Percentiles rank a stretch among this genome's conserved stretches.
These are phyloP conservation scores for Globisporangium yorkense DNA, from an alignment of 352 stramenopile genomes.

Conservation along the genomic window DNA sequence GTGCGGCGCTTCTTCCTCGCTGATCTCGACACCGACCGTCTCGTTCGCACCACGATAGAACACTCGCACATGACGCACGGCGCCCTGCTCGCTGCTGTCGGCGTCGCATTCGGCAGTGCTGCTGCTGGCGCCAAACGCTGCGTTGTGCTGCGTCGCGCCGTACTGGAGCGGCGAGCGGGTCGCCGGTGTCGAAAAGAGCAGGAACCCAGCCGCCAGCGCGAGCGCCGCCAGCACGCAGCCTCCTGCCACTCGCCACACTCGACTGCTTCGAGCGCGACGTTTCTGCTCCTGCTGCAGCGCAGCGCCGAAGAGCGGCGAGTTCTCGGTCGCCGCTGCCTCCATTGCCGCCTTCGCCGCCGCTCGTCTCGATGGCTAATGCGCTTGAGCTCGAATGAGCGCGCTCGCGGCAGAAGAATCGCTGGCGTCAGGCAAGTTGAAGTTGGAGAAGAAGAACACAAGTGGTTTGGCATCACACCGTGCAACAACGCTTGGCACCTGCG, in stretches of 20 bases:
- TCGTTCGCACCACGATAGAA: background rate
- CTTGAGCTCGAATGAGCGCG: background rate
- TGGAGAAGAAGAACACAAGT: background rate
- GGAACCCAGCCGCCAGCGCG: constrained; percentile 3
- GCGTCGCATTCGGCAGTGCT: background rate
- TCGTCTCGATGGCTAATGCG: background rate
- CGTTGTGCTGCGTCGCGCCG: background rate
- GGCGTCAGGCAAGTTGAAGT: constrained; percentile 3
- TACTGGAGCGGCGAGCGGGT: background rate
- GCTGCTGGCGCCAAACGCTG: too few relatives aligned
- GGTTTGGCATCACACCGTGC: background rate
- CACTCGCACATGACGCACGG: constrained; percentile 8
- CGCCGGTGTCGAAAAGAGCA: background rate
- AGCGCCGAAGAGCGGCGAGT: background rate
- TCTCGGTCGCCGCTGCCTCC: background rate
- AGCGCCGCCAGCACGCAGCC: constrained; percentile 8
- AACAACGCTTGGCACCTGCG: too few relatives aligned
- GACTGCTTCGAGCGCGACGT: background rate
- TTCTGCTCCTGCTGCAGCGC: background rate
- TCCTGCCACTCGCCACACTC: background rate
- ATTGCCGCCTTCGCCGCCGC: background rate
- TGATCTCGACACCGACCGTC: constrained; percentile 7
- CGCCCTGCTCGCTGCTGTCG: background rate
- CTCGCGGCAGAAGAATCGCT: background rate
- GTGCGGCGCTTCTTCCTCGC: background rate